A percentile compares a stretch with the other conserved stretches of the same genome.
Conservation (phyloP, 164 flowering plant genomes). For the Vitis vinifera region DNA sequence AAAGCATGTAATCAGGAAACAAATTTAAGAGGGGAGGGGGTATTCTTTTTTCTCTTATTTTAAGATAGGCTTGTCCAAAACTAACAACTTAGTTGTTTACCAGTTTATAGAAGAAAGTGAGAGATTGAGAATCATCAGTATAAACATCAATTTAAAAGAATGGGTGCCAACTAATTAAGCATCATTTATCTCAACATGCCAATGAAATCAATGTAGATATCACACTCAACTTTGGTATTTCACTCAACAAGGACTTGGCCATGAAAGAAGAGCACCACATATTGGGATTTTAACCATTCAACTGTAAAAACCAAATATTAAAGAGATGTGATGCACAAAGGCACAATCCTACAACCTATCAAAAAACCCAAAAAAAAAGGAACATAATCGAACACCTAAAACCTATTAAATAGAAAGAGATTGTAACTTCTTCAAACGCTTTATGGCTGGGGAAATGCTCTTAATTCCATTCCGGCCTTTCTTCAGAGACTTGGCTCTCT, state of each 20-base stretch:
- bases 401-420: constrained; percentile 7
- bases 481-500: constrained; percentile 33
- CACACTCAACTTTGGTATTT: not conserved
- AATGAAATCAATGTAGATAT: not conserved
- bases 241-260: not conserved
- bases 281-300: not conserved
- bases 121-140: too few relatives aligned
- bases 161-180: too few relatives aligned
- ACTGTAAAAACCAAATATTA: not conserved
- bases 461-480: constrained; percentile 43
- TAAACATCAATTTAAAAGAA: too few relatives aligned
- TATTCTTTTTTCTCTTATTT: too few relatives aligned
- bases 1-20: too few relatives aligned
- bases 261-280: not conserved
- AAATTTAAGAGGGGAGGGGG: too few relatives aligned
- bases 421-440: constrained; percentile 46
- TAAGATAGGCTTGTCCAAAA: too few relatives aligned
- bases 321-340: not conserved
- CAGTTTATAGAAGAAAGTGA: too few relatives aligned
- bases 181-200: too few relatives aligned
- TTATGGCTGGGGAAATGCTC: constrained; percentile 40
- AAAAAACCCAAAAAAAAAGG: too few relatives aligned
- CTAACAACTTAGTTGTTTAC: too few relatives aligned
- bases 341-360: not conserved
- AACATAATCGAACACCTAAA: not conserved